Evolutionary conservation across 106 monocot genomes (phyloP).

Genomic region (Alisma plantagoaquatica): DNA sequence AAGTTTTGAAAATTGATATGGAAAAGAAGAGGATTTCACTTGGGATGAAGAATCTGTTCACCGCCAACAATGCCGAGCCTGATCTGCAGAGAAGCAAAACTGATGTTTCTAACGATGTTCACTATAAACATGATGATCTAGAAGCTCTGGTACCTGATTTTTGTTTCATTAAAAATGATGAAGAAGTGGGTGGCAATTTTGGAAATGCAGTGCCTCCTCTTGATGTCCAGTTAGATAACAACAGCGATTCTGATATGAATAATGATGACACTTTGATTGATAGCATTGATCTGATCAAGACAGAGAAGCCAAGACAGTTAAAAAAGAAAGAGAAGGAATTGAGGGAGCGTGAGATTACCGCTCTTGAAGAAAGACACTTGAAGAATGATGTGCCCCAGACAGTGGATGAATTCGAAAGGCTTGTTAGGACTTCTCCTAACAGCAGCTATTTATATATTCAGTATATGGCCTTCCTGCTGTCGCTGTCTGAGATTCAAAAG

Average conservation of each 20-base stretch:
- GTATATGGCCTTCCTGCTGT: conserved; percentile 81
- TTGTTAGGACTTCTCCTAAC: conserved; percentile 79
- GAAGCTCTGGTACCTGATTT: neutral
- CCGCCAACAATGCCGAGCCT: neutral
- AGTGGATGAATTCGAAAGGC: conserved; percentile 86
- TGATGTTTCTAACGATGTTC: neutral
- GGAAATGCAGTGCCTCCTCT: conserved; percentile 50
- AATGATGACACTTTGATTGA: neutral
- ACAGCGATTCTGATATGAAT: conserved; percentile 38
- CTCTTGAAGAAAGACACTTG: conserved; percentile 60
- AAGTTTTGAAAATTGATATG: conserved; percentile 60
- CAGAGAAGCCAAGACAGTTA: conserved; percentile 14
- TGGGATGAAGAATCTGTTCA: conserved; percentile 76
- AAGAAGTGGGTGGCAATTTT: neutral
- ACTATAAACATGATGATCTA: neutral
- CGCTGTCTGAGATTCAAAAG: conserved; percentile 55
- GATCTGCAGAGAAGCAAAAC: neutral
- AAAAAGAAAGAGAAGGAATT: conserved; percentile 75
- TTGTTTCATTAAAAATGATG: neutral
- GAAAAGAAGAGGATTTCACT: conserved; percentile 58
- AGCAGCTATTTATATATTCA: conserved; percentile 89
- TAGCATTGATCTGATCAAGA: neutral
- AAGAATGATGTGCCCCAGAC: conserved; percentile 51
- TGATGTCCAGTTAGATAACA: conserved; percentile 64
- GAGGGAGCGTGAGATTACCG: conserved; percentile 72